Base-by-base conservation (phyloP, 768 basidiomycete genomes). In the Paxillus rubicundulus region DNA sequence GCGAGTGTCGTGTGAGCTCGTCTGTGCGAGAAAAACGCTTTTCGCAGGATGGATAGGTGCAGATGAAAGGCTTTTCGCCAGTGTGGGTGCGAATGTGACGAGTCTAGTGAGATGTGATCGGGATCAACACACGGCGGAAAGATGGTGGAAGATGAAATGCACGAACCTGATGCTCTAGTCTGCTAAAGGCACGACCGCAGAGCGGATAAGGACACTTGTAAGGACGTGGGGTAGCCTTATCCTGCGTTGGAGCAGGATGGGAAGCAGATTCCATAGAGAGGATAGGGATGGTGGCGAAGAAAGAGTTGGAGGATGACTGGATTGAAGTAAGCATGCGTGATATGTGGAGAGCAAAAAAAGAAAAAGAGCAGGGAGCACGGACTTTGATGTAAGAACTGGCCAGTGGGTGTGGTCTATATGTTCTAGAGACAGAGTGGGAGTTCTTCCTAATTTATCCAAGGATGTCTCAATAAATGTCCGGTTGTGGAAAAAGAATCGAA, bases 11-110 rank as follows among this genome's bases (percentile, higher is more conserved):
- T 27, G 96, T 99, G 58, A 99, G 83, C 72, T 99, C 96, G 76
- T 99, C 96, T n/a, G 92, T 93, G 53, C 96, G 86, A 16, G 92
- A 94, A 71, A 99, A 99, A 5, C 94, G 88, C 70, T 98, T 99
- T 72, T 97, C 95, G 80, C 96, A 99, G n/a, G 85, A 82, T 4
- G 91, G 85, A 68, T 86, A 91, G 2, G 84, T 86, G 80, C 96
- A 99, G 18, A 83, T 80, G 63, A 98, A 98, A 2, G 96, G 96
- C 62, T 97, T 98, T 73, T 99, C 96, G 64, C 96, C 96, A 0
- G 96, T 99, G 70, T 99, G 96, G 0, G 95, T 99, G 54, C 96
- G 88, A 49, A 98, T 97, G 66, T 99, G 96, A 56, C 96, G 87
- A 17, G 96, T 99, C 92, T 98, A 70, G 0, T 33, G 38, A 32